Percentiles rank a stretch among this genome's conserved stretches.
phyloP scores from a whole-genome alignment of 1,284 basidiomycete species.

The Sphaerobolus stellatus region DNA sequence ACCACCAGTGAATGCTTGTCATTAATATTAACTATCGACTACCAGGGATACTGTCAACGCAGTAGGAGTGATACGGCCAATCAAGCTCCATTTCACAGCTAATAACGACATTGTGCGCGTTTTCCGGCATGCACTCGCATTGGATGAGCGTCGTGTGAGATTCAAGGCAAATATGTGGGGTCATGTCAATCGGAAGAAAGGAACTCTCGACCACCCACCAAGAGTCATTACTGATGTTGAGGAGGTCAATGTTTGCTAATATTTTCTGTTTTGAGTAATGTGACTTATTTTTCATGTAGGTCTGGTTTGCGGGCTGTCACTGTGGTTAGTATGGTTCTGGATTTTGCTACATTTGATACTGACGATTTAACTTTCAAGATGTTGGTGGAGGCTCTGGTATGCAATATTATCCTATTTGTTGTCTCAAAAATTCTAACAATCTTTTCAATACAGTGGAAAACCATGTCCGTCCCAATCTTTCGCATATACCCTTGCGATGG shows the following conservation, averaged over 20 bases:
- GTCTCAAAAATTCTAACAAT: too few species aligned
- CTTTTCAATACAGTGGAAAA: too few species aligned
- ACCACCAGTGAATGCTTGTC: neutral
- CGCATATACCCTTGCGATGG: constrained; percentile 68
- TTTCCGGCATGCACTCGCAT: constrained; percentile 64
- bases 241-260: neutral
- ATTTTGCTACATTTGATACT: neutral
- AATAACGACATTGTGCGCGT: constrained; percentile 57
- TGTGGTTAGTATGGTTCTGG: constrained; percentile 36
- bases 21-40: neutral
- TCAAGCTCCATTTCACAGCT: constrained; percentile 51
- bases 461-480: constrained; percentile 37
- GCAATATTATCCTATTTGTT: too few species aligned
- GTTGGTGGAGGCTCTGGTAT: constrained; percentile 59
- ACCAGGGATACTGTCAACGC: constrained; percentile 46
- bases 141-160: neutral
- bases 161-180: constrained; percentile 16
- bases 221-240: constrained; percentile 32
- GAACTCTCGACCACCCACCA: constrained; percentile 40
- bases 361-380: constrained; percentile 33
- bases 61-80: constrained; percentile 44
- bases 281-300: constrained; percentile 41
- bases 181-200: neutral
- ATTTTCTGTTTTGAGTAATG: neutral
- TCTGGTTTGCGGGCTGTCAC: constrained; percentile 66